Percentiles rank a stretch among this genome's conserved stretches.
phyloP scores from a whole-genome alignment of 768 basidiomycete genomes.

The Suillus plorans region DNA sequence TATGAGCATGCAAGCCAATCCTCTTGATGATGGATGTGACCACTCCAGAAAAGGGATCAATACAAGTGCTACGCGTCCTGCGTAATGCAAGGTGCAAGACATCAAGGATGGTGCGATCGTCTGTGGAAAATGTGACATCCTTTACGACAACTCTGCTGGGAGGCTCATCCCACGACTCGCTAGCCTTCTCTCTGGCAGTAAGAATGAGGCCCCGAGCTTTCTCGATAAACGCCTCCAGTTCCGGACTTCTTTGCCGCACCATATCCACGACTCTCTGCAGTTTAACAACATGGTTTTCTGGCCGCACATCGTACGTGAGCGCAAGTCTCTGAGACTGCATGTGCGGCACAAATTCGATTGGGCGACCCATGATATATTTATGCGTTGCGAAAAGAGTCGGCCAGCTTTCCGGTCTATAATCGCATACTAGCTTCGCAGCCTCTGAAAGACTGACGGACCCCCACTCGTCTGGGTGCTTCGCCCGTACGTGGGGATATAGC shows the following conservation, averaged over 20 bases:
- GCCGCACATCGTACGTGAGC: conserved; percentile 64
- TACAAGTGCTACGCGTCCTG: conserved; percentile 46
- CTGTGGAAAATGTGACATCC: conserved; percentile 42
- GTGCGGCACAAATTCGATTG: conserved; percentile 53
- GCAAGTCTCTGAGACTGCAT: conserved; percentile 42
- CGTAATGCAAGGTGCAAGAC: conserved; percentile 60
- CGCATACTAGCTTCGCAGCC: conserved; percentile 46
- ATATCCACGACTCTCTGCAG: conserved; percentile 49
- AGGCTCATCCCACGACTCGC: conserved; percentile 31
- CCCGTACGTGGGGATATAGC: conserved; percentile 46
- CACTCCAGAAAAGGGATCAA: conserved; percentile 59
- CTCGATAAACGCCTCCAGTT: conserved; percentile 47
- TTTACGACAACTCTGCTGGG: conserved; percentile 28
- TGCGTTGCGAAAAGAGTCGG: conserved; percentile 56
- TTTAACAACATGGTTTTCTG: conserved; percentile 51
- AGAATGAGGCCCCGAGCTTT: conserved; percentile 49
- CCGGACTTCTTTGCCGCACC: conserved; percentile 39
- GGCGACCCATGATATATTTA: conserved; percentile 57
- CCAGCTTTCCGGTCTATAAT: conserved; percentile 19
- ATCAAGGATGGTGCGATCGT: conserved; percentile 56
- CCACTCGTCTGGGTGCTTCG: conserved; percentile 53
- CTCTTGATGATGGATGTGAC: conserved; percentile 58
- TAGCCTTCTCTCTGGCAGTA: conserved; percentile 28
- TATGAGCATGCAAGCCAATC: conserved; percentile 39
- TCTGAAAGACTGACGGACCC: conserved; percentile 50